These are phyloP conservation scores for Aspergillus heteromorphus DNA, from an alignment of 495 filamentous ascomycete species.

Conservation along the genomic window DNA sequence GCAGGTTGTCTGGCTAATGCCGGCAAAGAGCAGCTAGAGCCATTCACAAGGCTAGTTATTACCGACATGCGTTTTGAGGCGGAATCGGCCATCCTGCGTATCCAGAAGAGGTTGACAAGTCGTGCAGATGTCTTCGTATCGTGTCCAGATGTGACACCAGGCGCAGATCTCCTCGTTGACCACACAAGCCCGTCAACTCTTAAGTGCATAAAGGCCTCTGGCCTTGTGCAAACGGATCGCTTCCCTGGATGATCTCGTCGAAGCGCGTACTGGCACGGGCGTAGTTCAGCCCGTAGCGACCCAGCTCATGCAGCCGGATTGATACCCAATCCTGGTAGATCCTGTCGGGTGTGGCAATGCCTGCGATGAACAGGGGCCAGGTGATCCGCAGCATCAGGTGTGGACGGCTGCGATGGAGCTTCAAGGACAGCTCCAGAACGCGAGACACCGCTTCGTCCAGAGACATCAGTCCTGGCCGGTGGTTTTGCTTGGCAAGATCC, in stretches of 20 bases:
- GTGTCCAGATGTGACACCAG: too few relatives aligned
- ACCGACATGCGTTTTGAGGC: too few relatives aligned
- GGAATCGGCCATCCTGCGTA: too few relatives aligned
- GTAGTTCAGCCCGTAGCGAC: slow-evolving; percentile 19
- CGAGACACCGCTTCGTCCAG: slow-evolving; percentile 20
- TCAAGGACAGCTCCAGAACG: slow-evolving; percentile 23
- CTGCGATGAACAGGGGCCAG: slow-evolving; percentile 29
- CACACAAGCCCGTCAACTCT: neutral
- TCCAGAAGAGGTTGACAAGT: too few relatives aligned
- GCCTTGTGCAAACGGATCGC: slow-evolving; percentile 13
- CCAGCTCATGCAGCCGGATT: slow-evolving; percentile 27
- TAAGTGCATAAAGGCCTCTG: neutral
- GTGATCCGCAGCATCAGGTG: slow-evolving; percentile 25
- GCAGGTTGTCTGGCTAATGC: too few relatives aligned
- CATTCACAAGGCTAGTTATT: too few relatives aligned
- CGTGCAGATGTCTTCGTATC: too few relatives aligned
- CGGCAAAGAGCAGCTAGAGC: too few relatives aligned
- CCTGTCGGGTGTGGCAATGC: slow-evolving; percentile 26
- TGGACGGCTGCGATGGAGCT: slow-evolving; percentile 27
- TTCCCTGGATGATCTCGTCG: slow-evolving; percentile 23
- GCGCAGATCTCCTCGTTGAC: neutral
- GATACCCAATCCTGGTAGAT: slow-evolving; percentile 34
- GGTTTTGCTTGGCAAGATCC: neutral
- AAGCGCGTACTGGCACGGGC: slow-evolving; percentile 17
- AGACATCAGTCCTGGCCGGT: slow-evolving; percentile 4